These are phyloP conservation scores for Zygosaccharomyces pseudobailii DNA, from an alignment of 1,139 yeast species.

Conservation along the genomic window DNA sequence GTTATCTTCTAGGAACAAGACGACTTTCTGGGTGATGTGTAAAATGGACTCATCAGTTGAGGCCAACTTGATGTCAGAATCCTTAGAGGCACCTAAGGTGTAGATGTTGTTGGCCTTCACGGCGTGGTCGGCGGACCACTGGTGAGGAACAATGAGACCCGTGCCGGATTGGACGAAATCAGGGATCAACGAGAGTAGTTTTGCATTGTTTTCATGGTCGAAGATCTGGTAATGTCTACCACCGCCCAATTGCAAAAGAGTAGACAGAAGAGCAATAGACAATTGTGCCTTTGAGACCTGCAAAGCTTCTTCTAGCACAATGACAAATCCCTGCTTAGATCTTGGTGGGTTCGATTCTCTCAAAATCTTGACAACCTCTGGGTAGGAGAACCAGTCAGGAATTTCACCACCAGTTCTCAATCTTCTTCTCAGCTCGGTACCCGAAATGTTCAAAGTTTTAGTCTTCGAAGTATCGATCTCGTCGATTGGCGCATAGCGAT, in stretches of 20 bases:
- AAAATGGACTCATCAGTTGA: constrained; percentile 46
- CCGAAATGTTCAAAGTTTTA: constrained; percentile 86
- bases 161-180: constrained; percentile 88
- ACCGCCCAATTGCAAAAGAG: constrained; percentile 83
- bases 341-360: constrained; percentile 95
- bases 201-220: constrained; percentile 20
- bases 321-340: constrained; percentile 78
- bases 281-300: constrained; percentile 47
- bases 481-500: constrained; percentile 92
- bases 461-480: constrained; percentile 70
- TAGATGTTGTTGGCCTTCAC: constrained; percentile 48
- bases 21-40: constrained; percentile 67
- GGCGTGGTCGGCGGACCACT: constrained; percentile 36
- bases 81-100: constrained; percentile 42
- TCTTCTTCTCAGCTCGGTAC: constrained; percentile 88
- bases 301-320: constrained; percentile 40
- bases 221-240: constrained; percentile 79
- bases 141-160: constrained; percentile 68
- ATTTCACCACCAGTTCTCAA: constrained; percentile 82
- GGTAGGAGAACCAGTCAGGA: constrained; percentile 97
- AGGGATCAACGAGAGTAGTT: constrained; percentile 44
- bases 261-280: constrained; percentile 81
- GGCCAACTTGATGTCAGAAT: constrained; percentile 53
- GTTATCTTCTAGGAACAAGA: constrained; percentile 67
- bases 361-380: constrained; percentile 87